A percentile compares a stretch with the other conserved stretches of the same genome.
Evolutionary conservation across 2,329 filamentous ascomycete species (phyloP).

Genomic region (Knoxdaviesia capensis): DNA sequence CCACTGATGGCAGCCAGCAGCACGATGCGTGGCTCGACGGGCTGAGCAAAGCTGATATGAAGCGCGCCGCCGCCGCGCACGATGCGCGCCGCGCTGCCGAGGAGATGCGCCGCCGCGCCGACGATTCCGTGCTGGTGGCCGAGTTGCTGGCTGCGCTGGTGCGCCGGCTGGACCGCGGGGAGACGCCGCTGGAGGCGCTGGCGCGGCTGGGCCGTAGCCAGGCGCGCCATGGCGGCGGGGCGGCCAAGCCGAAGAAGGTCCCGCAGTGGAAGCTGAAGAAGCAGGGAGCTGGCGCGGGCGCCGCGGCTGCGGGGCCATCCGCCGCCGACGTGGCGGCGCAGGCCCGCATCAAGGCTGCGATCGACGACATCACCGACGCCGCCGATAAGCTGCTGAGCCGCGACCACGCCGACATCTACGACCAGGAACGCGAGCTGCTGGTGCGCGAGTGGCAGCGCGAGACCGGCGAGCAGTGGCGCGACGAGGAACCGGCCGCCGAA

Average conservation of each 20-base stretch:
- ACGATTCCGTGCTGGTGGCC: constrained; percentile 54
- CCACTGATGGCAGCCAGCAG: constrained; percentile 67
- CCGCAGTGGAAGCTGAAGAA: constrained; percentile 55
- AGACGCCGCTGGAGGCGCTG: constrained; percentile 76
- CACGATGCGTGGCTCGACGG: constrained; percentile 91
- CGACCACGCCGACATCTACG: constrained; percentile 80
- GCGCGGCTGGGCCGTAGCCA: constrained; percentile 56
- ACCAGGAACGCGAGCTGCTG: constrained; percentile 65
- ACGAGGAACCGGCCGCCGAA: constrained; percentile 16
- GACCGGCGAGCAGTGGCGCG: constrained; percentile 67
- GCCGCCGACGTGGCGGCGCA: constrained; percentile 52
- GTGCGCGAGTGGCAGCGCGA: constrained; percentile 68
- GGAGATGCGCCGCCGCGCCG: constrained; percentile 46
- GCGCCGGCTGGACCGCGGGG: constrained; percentile 50
- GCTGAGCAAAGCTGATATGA: constrained; percentile 84
- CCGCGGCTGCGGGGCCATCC: constrained; percentile 24
- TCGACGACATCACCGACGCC: constrained; percentile 71
- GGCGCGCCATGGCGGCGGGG: constrained; percentile 17
- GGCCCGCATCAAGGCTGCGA: constrained; percentile 44
- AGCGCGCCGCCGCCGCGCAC: constrained; percentile 66
- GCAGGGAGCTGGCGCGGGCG: constrained; percentile 29
- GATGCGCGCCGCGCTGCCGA: constrained; percentile 66
- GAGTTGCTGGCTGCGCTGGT: constrained; percentile 62
- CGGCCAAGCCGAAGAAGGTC: constrained; percentile 29
- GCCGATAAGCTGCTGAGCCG: constrained; percentile 72